Conservation (phyloP, 495 filamentous ascomycete species). For the Sporormia fimetaria region DNA sequence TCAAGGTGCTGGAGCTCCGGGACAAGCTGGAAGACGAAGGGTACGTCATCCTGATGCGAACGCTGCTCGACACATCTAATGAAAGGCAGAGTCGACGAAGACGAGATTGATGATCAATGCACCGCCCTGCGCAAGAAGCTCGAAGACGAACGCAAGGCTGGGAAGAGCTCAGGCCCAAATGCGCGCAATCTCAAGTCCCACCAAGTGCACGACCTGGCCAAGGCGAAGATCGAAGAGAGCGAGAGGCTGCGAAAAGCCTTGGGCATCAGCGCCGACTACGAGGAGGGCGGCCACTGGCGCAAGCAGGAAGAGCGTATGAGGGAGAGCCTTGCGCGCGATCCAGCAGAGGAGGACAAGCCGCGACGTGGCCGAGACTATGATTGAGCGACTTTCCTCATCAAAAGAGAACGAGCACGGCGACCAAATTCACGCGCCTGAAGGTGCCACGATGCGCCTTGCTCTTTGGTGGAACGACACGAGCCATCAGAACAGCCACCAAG, state of each 20-base stretch:
- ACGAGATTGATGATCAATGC: constrained; percentile 64
- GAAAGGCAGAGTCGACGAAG: constrained; percentile 51
- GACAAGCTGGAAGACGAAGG: constrained; percentile 86
- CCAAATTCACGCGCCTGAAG: too few species aligned
- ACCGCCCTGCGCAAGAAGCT: constrained; percentile 54
- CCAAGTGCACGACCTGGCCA: constrained; percentile 91
- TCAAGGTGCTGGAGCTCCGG: constrained; percentile 80
- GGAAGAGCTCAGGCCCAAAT: constrained; percentile 29
- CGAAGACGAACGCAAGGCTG: constrained; percentile 41
- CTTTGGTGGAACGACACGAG: too few species aligned
- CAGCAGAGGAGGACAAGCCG: constrained; percentile 29
- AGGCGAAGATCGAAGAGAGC: constrained; percentile 93
- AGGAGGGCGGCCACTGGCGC: constrained; percentile 70
- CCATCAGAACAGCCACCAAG: too few species aligned
- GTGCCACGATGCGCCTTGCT: too few species aligned
- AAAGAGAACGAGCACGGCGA: too few species aligned
- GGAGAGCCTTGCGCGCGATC: constrained; percentile 42
- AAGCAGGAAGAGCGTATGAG: constrained; percentile 59
- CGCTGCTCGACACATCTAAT: background rate
- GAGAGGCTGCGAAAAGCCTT: constrained; percentile 79
- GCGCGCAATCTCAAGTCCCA: constrained; percentile 65
- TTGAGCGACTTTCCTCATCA: too few species aligned
- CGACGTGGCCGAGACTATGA: too few species aligned
- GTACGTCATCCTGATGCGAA: constrained; percentile 28
- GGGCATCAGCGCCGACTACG: constrained; percentile 77